Evolutionary conservation across 306 rosid genomes (phyloP).

Genomic region (Quercus wislizeni): DNA sequence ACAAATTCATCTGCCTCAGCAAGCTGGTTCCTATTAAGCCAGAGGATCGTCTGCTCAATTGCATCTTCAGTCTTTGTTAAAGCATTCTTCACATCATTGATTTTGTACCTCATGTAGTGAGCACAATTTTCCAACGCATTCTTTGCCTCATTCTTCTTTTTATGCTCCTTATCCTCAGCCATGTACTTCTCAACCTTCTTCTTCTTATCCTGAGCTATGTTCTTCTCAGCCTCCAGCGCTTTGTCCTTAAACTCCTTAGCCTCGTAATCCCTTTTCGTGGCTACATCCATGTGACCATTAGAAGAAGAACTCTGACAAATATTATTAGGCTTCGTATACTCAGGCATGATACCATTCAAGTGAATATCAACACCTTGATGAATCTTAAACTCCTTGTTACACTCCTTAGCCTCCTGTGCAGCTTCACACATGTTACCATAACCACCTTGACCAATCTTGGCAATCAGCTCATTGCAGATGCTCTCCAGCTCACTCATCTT

Average conservation of each 20-base stretch:
- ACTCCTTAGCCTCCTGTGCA: no score
- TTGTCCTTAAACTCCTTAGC: no score
- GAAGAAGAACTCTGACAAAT: no score
- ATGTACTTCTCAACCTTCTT: neutral
- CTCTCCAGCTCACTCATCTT: constrained; percentile 48
- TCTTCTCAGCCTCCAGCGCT: no score
- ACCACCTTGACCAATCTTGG: constrained; percentile 42
- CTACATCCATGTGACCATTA: no score
- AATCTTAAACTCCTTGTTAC: no score
- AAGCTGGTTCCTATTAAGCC: neutral
- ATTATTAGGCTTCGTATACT: neutral
- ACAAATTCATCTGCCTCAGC: constrained; percentile 6
- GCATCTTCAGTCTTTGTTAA: neutral
- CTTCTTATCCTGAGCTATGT: no score
- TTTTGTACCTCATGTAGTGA: constrained; percentile 3
- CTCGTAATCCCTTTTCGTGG: no score
- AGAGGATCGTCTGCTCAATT: neutral
- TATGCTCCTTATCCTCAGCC: neutral
- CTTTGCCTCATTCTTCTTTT: constrained; percentile 11
- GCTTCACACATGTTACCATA: constrained; percentile 34
- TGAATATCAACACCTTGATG: no score
- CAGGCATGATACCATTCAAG: neutral
- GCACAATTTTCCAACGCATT: constrained; percentile 3
- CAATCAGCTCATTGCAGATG: constrained; percentile 48
- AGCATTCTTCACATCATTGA: constrained; percentile 2